Evolutionary conservation across 306 rosid species (phyloP).

Genomic region (Cicer arietinum): DNA sequence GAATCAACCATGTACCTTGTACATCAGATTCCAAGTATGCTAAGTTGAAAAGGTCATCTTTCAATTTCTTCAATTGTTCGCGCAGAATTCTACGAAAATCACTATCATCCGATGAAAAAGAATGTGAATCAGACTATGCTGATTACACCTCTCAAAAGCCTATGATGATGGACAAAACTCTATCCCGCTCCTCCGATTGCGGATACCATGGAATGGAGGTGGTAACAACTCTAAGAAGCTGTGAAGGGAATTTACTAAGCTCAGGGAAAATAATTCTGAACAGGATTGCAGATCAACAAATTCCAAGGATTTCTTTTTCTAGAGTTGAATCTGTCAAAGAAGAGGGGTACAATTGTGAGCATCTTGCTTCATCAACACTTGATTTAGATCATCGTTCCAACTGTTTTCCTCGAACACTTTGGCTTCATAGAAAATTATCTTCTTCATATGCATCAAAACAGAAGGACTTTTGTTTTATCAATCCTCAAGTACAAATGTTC

Average conservation of each 20-base stretch:
- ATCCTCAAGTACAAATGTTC: constrained; percentile 52
- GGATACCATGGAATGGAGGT: constrained; percentile 49
- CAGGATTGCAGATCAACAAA: constrained; percentile 46
- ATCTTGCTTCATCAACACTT: constrained; percentile 46
- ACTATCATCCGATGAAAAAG: constrained; percentile 49
- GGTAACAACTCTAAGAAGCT: constrained; percentile 59
- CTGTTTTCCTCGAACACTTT: constrained; percentile 63
- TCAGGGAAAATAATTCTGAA: constrained; percentile 54
- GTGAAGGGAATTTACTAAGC: constrained; percentile 67
- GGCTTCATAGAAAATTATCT: constrained; percentile 55
- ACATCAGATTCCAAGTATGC: constrained; percentile 53
- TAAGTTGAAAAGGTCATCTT: constrained; percentile 59
- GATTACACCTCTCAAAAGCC: constrained; percentile 56
- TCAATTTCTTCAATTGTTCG: constrained; percentile 75
- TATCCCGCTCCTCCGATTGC: constrained; percentile 54
- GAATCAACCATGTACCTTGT: constrained; percentile 64
- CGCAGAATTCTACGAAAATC: constrained; percentile 58
- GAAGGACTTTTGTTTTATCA: constrained; percentile 47
- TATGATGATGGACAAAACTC: constrained; percentile 54
- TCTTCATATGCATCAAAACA: constrained; percentile 51
- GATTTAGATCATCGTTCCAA: constrained; percentile 53
- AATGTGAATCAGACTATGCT: constrained; percentile 57
- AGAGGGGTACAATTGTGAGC: constrained; percentile 45
- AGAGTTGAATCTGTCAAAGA: constrained; percentile 56
- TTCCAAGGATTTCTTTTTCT: constrained; percentile 49